A percentile compares a stretch with the other conserved stretches of the same genome.
These are phyloP conservation scores for Stevia rebaudiana DNA, from an alignment of 140 eudicot genomes.

Conservation along the genomic window DNA sequence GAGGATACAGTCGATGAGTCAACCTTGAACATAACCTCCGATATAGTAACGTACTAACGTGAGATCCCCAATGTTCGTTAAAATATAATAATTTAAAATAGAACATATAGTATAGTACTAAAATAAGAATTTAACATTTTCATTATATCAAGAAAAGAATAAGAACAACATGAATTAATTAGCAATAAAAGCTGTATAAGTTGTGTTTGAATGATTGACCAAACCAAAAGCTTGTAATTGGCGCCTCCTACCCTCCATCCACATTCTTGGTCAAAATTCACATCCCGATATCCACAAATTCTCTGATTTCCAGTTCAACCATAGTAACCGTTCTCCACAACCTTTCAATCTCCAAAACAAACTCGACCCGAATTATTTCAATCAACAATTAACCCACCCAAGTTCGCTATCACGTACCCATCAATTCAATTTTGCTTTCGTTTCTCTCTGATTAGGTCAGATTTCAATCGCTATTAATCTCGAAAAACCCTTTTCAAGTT, in stretches of 20 bases:
- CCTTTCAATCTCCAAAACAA: not conserved
- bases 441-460: conserved; percentile 12
- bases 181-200: not conserved
- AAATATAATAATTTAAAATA: too few relatives aligned
- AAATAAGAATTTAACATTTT: not conserved
- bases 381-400: not conserved
- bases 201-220: not conserved
- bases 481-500: conserved; percentile 7
- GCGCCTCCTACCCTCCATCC: too few relatives aligned
- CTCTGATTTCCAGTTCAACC: not conserved
- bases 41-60: too few relatives aligned
- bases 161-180: not conserved
- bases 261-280: not conserved
- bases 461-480: conserved; percentile 30
- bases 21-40: too few relatives aligned
- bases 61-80: too few relatives aligned
- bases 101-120: too few relatives aligned
- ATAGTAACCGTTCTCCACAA: not conserved
- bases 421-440: conserved; percentile 19
- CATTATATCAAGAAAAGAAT: not conserved
- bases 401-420: conserved; percentile 13
- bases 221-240: conserved; percentile 4
- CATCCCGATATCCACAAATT: conserved; percentile 4
- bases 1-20: too few relatives aligned
- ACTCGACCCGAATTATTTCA: not conserved